Percentiles rank a stretch among this genome's conserved stretches.
Evolutionary conservation across 768 basidiomycete genomes (phyloP).

Genomic region (Epithele typhae): DNA sequence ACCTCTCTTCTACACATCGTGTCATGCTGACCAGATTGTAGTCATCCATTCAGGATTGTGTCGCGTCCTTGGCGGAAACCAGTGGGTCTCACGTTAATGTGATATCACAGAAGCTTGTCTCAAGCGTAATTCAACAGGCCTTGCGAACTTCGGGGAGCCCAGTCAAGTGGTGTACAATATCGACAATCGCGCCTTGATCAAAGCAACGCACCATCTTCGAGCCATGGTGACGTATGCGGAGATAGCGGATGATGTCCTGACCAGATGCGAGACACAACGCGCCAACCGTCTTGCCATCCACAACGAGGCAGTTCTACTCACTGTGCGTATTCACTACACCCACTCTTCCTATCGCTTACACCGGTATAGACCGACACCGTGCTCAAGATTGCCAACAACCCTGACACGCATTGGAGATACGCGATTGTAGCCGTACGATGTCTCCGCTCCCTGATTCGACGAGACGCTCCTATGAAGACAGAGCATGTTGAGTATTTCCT

Average conservation of each 20-base stretch:
- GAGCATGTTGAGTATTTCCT: conserved; percentile 55
- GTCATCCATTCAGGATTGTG: conserved; percentile 75
- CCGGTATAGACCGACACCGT: conserved; percentile 39
- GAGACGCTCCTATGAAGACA: conserved; percentile 49
- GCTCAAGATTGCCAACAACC: conserved; percentile 53
- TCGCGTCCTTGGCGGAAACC: conserved; percentile 60
- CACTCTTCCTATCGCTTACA: too few relatives aligned
- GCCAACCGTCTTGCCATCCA: conserved; percentile 36
- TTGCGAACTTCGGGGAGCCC: conserved; percentile 60
- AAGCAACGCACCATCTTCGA: conserved; percentile 35
- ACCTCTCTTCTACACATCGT: too few relatives aligned
- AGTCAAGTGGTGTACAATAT: conserved; percentile 52
- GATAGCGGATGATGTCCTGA: conserved; percentile 32
- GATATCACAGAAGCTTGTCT: too few relatives aligned
- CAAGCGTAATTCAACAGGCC: conserved; percentile 42
- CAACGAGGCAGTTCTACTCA: conserved; percentile 38
- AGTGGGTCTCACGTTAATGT: too few relatives aligned
- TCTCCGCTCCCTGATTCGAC: conserved; percentile 63
- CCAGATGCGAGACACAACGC: conserved; percentile 41
- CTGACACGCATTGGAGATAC: conserved; percentile 78
- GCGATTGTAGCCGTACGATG: conserved; percentile 63
- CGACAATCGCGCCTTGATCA: conserved; percentile 37
- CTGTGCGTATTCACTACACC: conserved; percentile 34
- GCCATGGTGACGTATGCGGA: conserved; percentile 27
- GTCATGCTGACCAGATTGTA: conserved; percentile 20